Conservation (phyloP, 2,329 filamentous ascomycete species). For the Reticulascus tulasneorum region DNA sequence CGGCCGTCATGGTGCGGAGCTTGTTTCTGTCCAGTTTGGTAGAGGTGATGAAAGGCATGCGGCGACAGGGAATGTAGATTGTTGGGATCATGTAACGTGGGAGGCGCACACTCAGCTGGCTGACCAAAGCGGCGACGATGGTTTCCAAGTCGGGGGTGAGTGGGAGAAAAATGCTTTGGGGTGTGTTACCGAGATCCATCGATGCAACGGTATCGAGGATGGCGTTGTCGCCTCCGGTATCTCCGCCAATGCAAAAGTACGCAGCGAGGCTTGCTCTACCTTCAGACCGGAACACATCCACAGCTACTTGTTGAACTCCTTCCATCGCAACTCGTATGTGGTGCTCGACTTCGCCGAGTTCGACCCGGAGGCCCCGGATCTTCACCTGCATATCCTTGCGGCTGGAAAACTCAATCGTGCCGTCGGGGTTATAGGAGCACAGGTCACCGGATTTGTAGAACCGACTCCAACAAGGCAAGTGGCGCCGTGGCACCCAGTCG, state of each 20-base stretch:
- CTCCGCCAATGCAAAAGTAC: neutral
- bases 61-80: constrained; percentile 7
- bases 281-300: neutral
- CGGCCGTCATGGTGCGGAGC: neutral
- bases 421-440: neutral
- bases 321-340: neutral
- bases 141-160: neutral
- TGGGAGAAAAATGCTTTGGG: neutral
- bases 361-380: constrained; percentile 38
- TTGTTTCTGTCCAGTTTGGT: constrained; percentile 16
- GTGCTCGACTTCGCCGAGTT: constrained; percentile 26
- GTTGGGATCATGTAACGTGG: constrained; percentile 18
- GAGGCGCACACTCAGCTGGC: constrained; percentile 1
- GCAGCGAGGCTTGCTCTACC: neutral
- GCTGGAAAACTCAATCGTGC: neutral
- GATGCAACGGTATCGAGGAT: no score
- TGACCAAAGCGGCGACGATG: neutral
- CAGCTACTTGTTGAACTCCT: neutral
- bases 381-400: constrained; percentile 38
- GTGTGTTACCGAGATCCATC: neutral
- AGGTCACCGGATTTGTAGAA: neutral
- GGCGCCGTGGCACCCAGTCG: neutral
- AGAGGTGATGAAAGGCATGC: constrained; percentile 12
- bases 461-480: neutral
- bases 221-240: neutral